phyloP scores from a whole-genome alignment of 2,329 filamentous ascomycete species.

The Nemania serpens region DNA sequence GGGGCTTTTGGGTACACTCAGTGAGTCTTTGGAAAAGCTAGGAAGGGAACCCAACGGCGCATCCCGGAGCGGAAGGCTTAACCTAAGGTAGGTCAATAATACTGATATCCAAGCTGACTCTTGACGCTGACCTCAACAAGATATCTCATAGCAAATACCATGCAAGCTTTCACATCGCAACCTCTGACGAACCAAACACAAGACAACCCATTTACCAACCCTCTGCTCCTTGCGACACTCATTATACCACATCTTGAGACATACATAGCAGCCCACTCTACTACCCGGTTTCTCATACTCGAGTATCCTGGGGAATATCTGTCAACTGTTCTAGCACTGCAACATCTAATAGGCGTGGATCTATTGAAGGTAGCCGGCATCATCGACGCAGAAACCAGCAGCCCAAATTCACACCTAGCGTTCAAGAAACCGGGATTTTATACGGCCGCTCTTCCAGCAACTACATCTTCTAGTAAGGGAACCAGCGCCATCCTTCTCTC shows the following conservation, averaged over 20 bases:
- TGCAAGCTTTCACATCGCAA: constrained; percentile 62
- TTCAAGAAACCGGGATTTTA: constrained; percentile 18
- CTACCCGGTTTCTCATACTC: constrained; percentile 61
- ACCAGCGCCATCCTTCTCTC: constrained; percentile 25
- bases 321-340: constrained; percentile 60
- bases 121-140: constrained; percentile 42
- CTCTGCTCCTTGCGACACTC: constrained; percentile 59
- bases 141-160: constrained; percentile 63
- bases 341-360: constrained; percentile 60
- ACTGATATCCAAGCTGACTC: neutral
- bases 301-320: constrained; percentile 64
- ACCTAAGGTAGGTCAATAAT: constrained; percentile 55
- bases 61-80: constrained; percentile 60
- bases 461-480: constrained; percentile 29
- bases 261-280: constrained; percentile 58
- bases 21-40: constrained; percentile 58
- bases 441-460: constrained; percentile 29
- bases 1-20: constrained; percentile 54
- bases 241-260: constrained; percentile 65
- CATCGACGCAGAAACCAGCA: constrained; percentile 50
- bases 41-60: constrained; percentile 55
- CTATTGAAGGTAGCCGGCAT: constrained; percentile 64
- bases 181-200: constrained; percentile 54
- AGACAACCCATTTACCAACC: constrained; percentile 60
- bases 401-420: constrained; percentile 33